Evolutionary conservation across 176 grass and related monocot genomes (phyloP).

Genomic region (Ensete ventricosum): DNA sequence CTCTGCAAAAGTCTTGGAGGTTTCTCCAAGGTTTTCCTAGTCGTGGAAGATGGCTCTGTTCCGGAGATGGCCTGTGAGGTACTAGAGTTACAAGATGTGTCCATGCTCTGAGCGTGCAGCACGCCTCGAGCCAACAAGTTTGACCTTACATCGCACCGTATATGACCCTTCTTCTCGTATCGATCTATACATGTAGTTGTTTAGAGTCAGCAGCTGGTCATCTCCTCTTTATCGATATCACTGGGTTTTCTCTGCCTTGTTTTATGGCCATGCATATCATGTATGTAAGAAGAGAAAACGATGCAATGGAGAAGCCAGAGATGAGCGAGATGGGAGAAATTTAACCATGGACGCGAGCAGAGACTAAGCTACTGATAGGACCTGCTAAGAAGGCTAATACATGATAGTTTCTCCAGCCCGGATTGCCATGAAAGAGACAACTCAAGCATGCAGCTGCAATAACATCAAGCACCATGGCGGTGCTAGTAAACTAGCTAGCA

Average conservation of each 20-base stretch:
- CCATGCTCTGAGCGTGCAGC: neutral
- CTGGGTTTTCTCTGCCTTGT: no score
- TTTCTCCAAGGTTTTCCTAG: no score
- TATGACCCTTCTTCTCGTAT: neutral
- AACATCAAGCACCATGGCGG: neutral
- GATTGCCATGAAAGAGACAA: constrained; percentile 6
- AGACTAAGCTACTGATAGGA: neutral
- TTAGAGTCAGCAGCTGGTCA: neutral
- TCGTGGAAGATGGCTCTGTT: neutral
- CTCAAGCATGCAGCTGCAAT: constrained; percentile 1
- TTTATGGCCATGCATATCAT: no score
- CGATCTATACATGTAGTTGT: neutral
- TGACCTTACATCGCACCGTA: neutral
- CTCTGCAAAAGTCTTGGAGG: no score
- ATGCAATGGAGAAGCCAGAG: no score
- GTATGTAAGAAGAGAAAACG: no score
- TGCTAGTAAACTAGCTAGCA: neutral
- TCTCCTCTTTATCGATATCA: neutral
- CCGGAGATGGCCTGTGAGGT: neutral
- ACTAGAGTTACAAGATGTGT: neutral
- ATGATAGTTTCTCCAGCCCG: neutral
- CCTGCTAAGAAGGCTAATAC: neutral
- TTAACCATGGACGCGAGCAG: no score
- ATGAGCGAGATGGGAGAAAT: no score
- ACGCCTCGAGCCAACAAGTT: constrained; percentile 2